phyloP scores from a whole-genome alignment of 2,329 filamentous ascomycete genomes.

The Epichloe amarillans region DNA sequence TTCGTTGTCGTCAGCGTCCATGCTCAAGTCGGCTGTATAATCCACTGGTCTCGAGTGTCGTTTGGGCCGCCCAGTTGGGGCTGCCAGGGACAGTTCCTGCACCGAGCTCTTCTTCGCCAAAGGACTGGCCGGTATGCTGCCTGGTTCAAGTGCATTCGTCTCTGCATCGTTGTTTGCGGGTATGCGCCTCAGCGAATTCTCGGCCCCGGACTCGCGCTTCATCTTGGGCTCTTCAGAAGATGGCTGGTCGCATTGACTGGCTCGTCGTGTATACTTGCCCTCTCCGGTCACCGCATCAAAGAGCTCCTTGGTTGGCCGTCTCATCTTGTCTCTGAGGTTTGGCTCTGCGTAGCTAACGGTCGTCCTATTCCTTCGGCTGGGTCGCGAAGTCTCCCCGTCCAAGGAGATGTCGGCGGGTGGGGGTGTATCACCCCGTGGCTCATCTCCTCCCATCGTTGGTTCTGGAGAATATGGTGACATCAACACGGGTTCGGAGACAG shows the following conservation, averaged over 20 bases:
- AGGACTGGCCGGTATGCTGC: slow-evolving; percentile 24
- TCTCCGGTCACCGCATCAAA: slow-evolving; percentile 61
- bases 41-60: slow-evolving; percentile 18
- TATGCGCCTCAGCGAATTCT: slow-evolving; percentile 20
- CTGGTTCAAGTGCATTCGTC: slow-evolving; percentile 7
- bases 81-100: slow-evolving; percentile 17
- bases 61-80: slow-evolving; percentile 27
- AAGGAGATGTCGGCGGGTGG: slow-evolving; percentile 44
- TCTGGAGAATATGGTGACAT: slow-evolving; percentile 37
- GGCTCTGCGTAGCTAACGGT: slow-evolving; percentile 73
- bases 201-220: slow-evolving; percentile 21
- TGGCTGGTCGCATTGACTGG: slow-evolving; percentile 21
- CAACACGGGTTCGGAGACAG: slow-evolving; percentile 26
- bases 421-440: slow-evolving; percentile 37
- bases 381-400: slow-evolving; percentile 44
- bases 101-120: slow-evolving; percentile 26
- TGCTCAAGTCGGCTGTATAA: slow-evolving; percentile 1
- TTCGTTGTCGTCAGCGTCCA: slow-evolving; percentile 3
- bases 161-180: slow-evolving; percentile 4
- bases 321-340: slow-evolving; percentile 72
- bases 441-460: slow-evolving; percentile 22
- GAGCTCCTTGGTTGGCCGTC: slow-evolving; percentile 62
- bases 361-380: slow-evolving; percentile 52
- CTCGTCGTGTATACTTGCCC: slow-evolving; percentile 35
- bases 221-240: slow-evolving; percentile 14